Conservation (phyloP, 257 asterid genomes). For the Solanum sejunctum region DNA sequence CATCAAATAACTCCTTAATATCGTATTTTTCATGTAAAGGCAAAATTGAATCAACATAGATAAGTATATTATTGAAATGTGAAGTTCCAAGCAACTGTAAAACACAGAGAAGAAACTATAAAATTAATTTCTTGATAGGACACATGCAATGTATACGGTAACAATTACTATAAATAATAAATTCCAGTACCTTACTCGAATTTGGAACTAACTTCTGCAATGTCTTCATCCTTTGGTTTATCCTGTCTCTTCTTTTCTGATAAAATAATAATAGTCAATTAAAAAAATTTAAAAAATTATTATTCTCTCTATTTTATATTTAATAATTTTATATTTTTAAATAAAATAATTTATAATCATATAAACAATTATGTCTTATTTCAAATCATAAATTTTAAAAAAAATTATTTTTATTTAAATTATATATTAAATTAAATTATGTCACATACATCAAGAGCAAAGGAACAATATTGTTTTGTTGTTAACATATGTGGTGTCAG, state of each 20-base stretch:
- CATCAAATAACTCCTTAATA: too few species aligned
- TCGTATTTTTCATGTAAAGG: background rate
- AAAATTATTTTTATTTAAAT: too few species aligned
- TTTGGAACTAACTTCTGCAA: constrained; percentile 90
- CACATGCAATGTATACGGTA: background rate
- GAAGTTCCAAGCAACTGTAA: background rate
- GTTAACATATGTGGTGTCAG: background rate
- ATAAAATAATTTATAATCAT: too few species aligned
- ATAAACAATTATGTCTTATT: too few species aligned
- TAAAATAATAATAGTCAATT: background rate
- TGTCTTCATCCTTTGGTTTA: constrained; percentile 79
- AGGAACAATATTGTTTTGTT: background rate
- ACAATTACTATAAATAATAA: background rate
- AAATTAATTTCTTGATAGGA: background rate
- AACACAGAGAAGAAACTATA: background rate
- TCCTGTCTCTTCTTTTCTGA: constrained; percentile 88
- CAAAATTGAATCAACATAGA: background rate
- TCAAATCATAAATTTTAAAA: background rate
- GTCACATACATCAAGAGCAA: too few species aligned
- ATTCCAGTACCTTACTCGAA: constrained; percentile 66
- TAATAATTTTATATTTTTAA: too few species aligned
- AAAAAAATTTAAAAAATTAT: background rate
- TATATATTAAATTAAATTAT: too few species aligned
- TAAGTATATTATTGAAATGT: background rate
- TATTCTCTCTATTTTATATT: too few species aligned